Evolutionary conservation across 441 rosid genomes (phyloP), one percentile per base, ranked within the genome.

Genomic region (Hura crepitans): DNA sequence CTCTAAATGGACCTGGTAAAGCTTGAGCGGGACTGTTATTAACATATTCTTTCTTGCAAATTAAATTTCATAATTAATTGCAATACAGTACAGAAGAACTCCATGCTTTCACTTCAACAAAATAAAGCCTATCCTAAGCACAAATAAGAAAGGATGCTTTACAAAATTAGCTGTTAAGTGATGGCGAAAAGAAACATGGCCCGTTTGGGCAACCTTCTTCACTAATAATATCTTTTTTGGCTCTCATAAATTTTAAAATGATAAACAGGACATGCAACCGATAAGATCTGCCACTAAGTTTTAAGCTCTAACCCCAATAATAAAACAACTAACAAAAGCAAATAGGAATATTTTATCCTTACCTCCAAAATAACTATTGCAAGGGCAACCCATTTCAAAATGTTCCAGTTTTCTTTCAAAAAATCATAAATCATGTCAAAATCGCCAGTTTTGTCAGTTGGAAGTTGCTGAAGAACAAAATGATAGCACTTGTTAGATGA

Each of bases 371-470:
- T 53, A 77, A 93, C 90, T 55, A 86, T 72, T 64, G 91, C 99
- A 69, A 96, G 97, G 66, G 98, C 99, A 54, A 85, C 93, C 99
- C 99, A 96, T 84, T 75, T 93, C 74, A 80, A 84, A 70, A 91
- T 85, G 62, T 63, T 79, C 99, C 98, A 96, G 71, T 93, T 82
- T 72, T 85, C 92, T 81, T 83, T 78, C 80, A 96, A 83, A 78
- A 93, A 96, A 62, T 73, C 80, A 68, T 87, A 96, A 77, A 96
- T 85, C 72, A 80, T 84, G 74, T 83, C 77, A 57, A 96, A 93
- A 75, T 85, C 74, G 65, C 99, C 99, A 55, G 98, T 93, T 81
- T 82, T 83, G 80, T 96, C 99, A 0, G 82, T 77, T 13, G 99
- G 99, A 75, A 96, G 74, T 78, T 88, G 91, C 99, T 96, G 80